Evolutionary conservation across 192 early-diverging fungal species (phyloP).

Genomic region (Podila epigama): DNA sequence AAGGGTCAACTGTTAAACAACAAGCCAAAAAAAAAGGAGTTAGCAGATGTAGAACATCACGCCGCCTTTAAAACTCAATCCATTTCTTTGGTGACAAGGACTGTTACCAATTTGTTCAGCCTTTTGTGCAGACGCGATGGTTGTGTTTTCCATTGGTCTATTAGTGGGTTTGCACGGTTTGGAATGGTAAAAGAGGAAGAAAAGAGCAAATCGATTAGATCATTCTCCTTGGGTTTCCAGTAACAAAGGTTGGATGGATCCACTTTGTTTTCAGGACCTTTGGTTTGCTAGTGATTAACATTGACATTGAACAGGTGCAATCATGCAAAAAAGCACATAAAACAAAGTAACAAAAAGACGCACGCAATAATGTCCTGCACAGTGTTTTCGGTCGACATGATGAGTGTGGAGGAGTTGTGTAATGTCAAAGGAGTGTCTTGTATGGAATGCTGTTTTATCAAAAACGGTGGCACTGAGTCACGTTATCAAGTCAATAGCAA

Average conservation of each 20-base stretch:
- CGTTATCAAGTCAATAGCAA: background rate
- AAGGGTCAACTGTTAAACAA: constrained; percentile 81
- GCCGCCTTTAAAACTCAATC: background rate
- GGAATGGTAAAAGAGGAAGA: background rate
- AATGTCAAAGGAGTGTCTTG: too few species aligned
- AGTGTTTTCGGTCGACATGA: constrained; percentile 39
- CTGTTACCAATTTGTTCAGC: constrained; percentile 39
- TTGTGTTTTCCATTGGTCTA: constrained; percentile 37
- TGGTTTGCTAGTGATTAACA: too few species aligned
- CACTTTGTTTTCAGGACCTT: too few species aligned
- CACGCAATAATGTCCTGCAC: constrained; percentile 37
- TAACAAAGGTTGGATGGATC: too few species aligned
- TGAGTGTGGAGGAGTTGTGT: constrained; percentile 3
- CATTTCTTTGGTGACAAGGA: background rate
- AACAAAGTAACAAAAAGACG: too few species aligned
- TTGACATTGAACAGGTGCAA: too few species aligned
- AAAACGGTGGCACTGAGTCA: too few species aligned
- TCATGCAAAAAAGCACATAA: too few species aligned
- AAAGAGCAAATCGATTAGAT: background rate
- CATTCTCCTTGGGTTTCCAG: background rate
- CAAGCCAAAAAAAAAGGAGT: background rate
- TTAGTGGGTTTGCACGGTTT: too few species aligned
- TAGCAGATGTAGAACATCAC: background rate
- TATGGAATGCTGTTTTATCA: too few species aligned
- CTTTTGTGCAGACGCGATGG: constrained; percentile 19